phyloP scores from a whole-genome alignment of 2,329 filamentous ascomycete genomes.

The Westerdykella ornata region DNA sequence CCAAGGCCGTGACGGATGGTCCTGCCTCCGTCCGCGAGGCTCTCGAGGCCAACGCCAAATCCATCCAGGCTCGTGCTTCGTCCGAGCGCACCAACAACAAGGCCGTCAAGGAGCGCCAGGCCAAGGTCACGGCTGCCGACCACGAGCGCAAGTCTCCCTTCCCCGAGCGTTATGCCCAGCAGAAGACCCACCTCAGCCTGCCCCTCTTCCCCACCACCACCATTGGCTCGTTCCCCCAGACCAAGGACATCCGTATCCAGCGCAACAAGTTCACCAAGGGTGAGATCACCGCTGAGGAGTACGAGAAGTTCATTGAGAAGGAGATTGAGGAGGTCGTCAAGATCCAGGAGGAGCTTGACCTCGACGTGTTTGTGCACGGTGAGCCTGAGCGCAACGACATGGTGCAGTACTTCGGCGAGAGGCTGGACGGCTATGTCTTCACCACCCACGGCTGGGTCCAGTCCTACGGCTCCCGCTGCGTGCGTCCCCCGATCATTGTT shows the following conservation, averaged over 20 bases:
- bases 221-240: constrained; percentile 99
- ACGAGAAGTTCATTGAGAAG: constrained; percentile 99
- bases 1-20: constrained; percentile 93
- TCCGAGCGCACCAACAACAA: constrained; percentile 96
- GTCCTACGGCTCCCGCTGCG: constrained; percentile 96
- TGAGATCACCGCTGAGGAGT: constrained; percentile 85
- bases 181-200: constrained; percentile 88
- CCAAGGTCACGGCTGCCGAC: constrained; percentile 72
- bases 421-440: constrained; percentile 93
- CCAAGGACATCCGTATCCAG: constrained; percentile 93
- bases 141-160: constrained; percentile 93
- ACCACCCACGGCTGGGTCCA: constrained; percentile 99
- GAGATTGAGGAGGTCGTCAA: constrained; percentile 93
- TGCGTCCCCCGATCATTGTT: constrained; percentile 95
- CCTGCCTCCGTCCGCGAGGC: constrained; percentile 77
- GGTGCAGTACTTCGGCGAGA: constrained; percentile 99
- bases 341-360: constrained; percentile 95
- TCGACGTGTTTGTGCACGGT: constrained; percentile 96
- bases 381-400: constrained; percentile 99
- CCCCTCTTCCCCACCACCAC: constrained; percentile 98
- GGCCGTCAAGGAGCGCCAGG: constrained; percentile 92
- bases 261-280: constrained; percentile 99
- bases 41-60: constrained; percentile 96
- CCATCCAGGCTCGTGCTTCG: constrained; percentile 79
- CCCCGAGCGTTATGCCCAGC: constrained; percentile 73